A percentile compares a stretch with the other conserved stretches of the same genome.
These are phyloP conservation scores for Aspergillus sp. DNA, from an alignment of 2,329 filamentous ascomycete species.

Conservation along the genomic window DNA sequence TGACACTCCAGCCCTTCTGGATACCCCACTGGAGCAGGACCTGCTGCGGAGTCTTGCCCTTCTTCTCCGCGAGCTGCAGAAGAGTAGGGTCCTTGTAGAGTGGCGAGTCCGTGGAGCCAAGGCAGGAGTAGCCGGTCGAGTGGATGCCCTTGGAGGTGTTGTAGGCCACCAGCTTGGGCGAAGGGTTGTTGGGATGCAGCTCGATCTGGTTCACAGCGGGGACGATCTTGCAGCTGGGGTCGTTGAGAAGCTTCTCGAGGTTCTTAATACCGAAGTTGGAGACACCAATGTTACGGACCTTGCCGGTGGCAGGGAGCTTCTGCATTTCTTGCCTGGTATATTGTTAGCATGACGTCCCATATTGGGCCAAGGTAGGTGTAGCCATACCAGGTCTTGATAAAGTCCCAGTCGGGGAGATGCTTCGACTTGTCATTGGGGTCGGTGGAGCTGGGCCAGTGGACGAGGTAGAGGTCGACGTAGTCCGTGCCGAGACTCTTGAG, in stretches of 20 bases:
- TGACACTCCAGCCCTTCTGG: conserved; percentile 76
- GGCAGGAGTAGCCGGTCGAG: conserved; percentile 55
- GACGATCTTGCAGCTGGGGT: conserved; percentile 55
- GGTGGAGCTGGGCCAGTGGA: conserved; percentile 64
- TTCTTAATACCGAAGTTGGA: conserved; percentile 83
- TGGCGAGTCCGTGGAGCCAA: conserved; percentile 54
- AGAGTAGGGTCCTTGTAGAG: conserved; percentile 54
- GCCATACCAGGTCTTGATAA: conserved; percentile 67
- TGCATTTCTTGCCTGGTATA: conserved; percentile 55
- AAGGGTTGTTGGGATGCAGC: conserved; percentile 67
- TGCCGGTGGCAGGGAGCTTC: conserved; percentile 49
- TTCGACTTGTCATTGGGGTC: conserved; percentile 52
- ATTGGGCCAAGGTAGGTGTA: no score
- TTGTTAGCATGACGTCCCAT: conserved; percentile 51
- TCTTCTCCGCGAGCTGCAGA: conserved; percentile 54
- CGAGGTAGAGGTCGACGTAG: conserved; percentile 70
- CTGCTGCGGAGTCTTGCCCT: conserved; percentile 55
- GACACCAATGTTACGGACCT: conserved; percentile 77
- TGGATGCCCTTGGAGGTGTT: conserved; percentile 54
- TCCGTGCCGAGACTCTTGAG: conserved; percentile 63
- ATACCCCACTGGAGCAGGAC: conserved; percentile 69
- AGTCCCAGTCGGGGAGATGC: conserved; percentile 75
- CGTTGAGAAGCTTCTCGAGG: conserved; percentile 71
- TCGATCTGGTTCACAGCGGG: conserved; percentile 56
- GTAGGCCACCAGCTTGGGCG: conserved; percentile 53